phyloP scores from a whole-genome alignment of 306 rosid species.

The Fagus sylvatica region DNA sequence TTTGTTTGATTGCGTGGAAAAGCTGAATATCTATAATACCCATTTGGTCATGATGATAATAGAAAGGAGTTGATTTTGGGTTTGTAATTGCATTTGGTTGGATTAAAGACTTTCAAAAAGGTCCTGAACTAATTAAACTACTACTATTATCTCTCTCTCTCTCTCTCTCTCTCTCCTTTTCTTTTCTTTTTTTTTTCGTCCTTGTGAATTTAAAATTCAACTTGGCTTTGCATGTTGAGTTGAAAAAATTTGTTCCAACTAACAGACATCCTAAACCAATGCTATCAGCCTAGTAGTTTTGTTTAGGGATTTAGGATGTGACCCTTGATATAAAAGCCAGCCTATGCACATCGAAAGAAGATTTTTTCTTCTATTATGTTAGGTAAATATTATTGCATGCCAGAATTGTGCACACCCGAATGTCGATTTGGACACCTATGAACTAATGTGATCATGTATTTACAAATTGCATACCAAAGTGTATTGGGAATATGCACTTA shows the following conservation, averaged over 20 bases:
- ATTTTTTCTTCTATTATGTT: too few relatives aligned
- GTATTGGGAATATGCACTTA: too few relatives aligned
- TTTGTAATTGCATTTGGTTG: constrained; percentile 21
- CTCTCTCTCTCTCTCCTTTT: neutral
- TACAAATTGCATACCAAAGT: too few relatives aligned
- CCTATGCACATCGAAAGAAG: neutral
- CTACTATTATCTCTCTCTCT: neutral
- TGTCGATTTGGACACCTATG: too few relatives aligned
- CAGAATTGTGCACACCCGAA: too few relatives aligned
- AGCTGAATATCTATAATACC: constrained; percentile 45
- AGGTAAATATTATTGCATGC: too few relatives aligned
- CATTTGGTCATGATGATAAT: constrained; percentile 62
- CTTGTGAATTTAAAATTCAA: neutral
- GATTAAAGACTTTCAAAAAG: constrained; percentile 34
- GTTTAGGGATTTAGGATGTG: constrained; percentile 32
- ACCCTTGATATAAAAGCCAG: constrained; percentile 1
- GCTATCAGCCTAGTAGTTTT: constrained; percentile 11
- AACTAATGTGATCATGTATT: too few relatives aligned
- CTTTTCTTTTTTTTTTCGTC: neutral
- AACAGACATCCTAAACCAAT: neutral
- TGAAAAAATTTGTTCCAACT: constrained; percentile 6
- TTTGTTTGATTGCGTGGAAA: constrained; percentile 63
- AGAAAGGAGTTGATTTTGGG: constrained; percentile 60
- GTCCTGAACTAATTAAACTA: constrained; percentile 51
- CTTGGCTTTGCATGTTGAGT: constrained; percentile 22